Evolutionary conservation across 495 filamentous ascomycete genomes (phyloP).

Genomic region (Neurospora sp.): DNA sequence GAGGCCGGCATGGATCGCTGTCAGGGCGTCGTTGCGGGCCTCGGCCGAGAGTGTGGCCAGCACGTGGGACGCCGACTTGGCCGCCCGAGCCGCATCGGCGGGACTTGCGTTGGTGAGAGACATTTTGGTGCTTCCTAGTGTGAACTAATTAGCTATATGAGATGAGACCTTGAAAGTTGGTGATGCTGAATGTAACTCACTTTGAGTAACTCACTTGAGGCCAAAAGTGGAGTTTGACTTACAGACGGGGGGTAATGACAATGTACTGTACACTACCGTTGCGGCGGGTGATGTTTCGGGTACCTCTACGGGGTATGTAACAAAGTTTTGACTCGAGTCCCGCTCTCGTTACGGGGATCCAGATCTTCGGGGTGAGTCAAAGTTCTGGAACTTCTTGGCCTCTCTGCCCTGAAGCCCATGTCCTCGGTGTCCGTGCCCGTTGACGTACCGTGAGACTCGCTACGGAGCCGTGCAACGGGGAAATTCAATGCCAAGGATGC

Average conservation of each 20-base stretch:
- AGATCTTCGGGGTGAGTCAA: not conserved
- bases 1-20: constrained; percentile 66
- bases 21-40: constrained; percentile 75
- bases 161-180: not conserved
- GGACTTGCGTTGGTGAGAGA: constrained; percentile 67
- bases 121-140: constrained; percentile 36
- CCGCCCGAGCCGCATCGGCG: constrained; percentile 53
- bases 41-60: constrained; percentile 54
- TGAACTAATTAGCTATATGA: not conserved
- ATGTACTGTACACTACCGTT: not conserved
- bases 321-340: not conserved
- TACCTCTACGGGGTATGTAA: not conserved
- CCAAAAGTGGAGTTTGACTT: not conserved
- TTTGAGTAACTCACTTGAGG: not conserved
- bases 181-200: constrained; percentile 2
- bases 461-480: not conserved
- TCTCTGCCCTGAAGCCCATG: not conserved
- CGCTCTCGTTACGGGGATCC: not conserved
- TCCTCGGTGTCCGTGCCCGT: not conserved
- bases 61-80: constrained; percentile 59
- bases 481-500: not conserved
- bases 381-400: not conserved
- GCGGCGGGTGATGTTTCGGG: not conserved
- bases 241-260: not conserved
- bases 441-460: not conserved